Evolutionary conservation across 2,329 filamentous ascomycete species (phyloP).

Genomic region (Clonostachys solani): DNA sequence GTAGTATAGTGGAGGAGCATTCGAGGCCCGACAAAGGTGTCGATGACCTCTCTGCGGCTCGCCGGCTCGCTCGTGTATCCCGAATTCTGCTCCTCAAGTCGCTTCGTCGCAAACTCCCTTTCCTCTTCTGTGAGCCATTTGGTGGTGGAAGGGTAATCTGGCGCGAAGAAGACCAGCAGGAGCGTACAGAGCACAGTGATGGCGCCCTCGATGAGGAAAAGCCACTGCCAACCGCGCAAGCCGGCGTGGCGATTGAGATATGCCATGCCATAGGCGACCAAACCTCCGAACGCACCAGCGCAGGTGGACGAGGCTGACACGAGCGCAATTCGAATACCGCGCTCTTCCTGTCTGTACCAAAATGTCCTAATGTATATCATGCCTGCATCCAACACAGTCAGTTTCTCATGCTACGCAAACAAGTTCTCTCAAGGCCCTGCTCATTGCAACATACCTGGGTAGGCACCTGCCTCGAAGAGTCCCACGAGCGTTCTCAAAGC

Average conservation of each 20-base stretch:
- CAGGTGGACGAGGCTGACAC: constrained; percentile 61
- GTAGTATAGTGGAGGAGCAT: too few relatives aligned
- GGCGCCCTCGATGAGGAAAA: constrained; percentile 64
- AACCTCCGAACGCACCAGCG: constrained; percentile 60
- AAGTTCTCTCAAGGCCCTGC: too few relatives aligned
- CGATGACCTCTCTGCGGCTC: too few relatives aligned
- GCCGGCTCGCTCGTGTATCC: too few relatives aligned
- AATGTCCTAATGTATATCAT: constrained; percentile 65
- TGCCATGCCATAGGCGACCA: constrained; percentile 55
- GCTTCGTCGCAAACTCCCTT: constrained; percentile 34
- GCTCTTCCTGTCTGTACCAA: constrained; percentile 67
- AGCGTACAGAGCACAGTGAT: constrained; percentile 19
- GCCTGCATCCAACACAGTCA: constrained; percentile 15
- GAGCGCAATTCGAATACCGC: constrained; percentile 61
- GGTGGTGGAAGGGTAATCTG: constrained; percentile 35
- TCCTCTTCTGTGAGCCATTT: constrained; percentile 36
- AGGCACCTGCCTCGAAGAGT: constrained; percentile 66
- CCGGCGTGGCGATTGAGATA: constrained; percentile 31
- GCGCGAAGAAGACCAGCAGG: constrained; percentile 31
- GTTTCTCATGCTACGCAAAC: too few relatives aligned
- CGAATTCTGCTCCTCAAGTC: too few relatives aligned
- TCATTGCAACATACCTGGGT: too few relatives aligned
- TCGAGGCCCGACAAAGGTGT: too few relatives aligned
- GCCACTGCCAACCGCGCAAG: constrained; percentile 56
- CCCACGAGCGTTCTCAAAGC: constrained; percentile 66